These are phyloP conservation scores for Coniochaeta hoffmannii DNA, from an alignment of 2,329 filamentous ascomycete genomes.

Conservation along the genomic window DNA sequence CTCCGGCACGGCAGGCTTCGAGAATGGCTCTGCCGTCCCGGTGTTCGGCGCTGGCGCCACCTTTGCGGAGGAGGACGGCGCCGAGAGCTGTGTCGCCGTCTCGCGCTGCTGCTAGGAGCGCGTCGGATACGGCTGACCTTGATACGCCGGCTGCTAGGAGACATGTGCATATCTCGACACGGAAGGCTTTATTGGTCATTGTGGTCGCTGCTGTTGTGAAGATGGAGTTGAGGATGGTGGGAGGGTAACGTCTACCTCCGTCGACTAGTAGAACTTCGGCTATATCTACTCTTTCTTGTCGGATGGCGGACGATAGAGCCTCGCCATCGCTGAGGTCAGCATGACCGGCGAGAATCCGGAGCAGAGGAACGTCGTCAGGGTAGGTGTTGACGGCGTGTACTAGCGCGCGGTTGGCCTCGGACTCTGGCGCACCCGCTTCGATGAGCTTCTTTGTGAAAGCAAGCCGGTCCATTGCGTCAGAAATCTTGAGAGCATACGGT, in stretches of 20 bases:
- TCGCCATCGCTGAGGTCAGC: conserved; percentile 45
- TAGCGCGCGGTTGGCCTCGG: conserved; percentile 43
- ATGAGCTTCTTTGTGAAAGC: conserved; percentile 42
- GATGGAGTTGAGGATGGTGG: conserved; percentile 30
- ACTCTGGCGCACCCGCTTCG: conserved; percentile 37
- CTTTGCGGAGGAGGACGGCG: conserved; percentile 36
- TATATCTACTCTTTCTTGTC: conserved; percentile 35
- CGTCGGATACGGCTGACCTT: conserved; percentile 36
- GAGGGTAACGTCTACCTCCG: conserved; percentile 24
- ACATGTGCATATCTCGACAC: conserved; percentile 35
- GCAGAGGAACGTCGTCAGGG: conserved; percentile 39
- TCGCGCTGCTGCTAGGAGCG: conserved; percentile 41
- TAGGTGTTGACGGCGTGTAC: conserved; percentile 40
- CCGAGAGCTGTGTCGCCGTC: conserved; percentile 46
- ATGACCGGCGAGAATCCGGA: conserved; percentile 34
- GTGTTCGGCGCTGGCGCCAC: conserved; percentile 43
- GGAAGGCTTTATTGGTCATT: conserved; percentile 28
- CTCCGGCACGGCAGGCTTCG: conserved; percentile 45
- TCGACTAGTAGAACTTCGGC: conserved; percentile 36
- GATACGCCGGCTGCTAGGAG: conserved; percentile 40
- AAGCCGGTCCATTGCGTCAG: conserved; percentile 42
- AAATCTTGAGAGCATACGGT: conserved; percentile 43
- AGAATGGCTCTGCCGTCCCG: conserved; percentile 46
- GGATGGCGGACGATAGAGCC: conserved; percentile 37
- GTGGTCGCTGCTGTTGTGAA: conserved; percentile 34